Evolutionary conservation across 441 rosid genomes (phyloP), one percentile per base, ranked within the genome.

Genomic region (Gossypium davidsonii): DNA sequence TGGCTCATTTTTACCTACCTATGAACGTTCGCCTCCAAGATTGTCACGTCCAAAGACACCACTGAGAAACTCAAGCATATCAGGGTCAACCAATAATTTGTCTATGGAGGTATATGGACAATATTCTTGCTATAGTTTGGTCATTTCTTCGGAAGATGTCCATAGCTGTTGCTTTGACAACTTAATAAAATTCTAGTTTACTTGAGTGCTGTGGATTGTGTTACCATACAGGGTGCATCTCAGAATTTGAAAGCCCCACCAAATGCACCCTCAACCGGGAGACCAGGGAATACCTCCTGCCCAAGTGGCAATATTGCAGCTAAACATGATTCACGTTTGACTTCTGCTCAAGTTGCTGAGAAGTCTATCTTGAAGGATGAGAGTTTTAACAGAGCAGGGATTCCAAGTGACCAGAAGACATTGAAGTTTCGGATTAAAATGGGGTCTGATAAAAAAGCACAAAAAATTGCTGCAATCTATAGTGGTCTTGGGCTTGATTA

Each of bases 1-100:
- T 73, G 90, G 92, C 64, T 82, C 92, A 12, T 88, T 88, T 79
- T 75, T 88, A 74, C 87, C 85, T 71, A 26, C 85, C 53, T 72
- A 78, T 72, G 84, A 77, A 55, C 74, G 84, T 18, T 77, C 76
- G 6, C 74, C 82, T 75, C 59, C 76, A 17, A 25, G 10, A 64
- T 37, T 70, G 67, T 73, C 83, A 70, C 66, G 46, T 79, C 77
- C 77, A 48, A 79, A 75, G 73, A 65, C 77, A 79, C 74, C 80
- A 31, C 75, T 67, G 2, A 70, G 42, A 74, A 79, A 78, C 55
- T 68, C 57, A 68, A 56, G 74, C 62, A 21, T 56, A 67, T 25
- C 39, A 76, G 86, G 67, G 82, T 82, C 85, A 77, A 82, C 71
- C 69, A 80, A 79, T 70, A 79, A 75, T 72, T 74, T 69, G 21